Base-by-base conservation (phyloP, 1,139 yeast genomes). In the Nakaseomyces kungkrabaensis region DNA sequence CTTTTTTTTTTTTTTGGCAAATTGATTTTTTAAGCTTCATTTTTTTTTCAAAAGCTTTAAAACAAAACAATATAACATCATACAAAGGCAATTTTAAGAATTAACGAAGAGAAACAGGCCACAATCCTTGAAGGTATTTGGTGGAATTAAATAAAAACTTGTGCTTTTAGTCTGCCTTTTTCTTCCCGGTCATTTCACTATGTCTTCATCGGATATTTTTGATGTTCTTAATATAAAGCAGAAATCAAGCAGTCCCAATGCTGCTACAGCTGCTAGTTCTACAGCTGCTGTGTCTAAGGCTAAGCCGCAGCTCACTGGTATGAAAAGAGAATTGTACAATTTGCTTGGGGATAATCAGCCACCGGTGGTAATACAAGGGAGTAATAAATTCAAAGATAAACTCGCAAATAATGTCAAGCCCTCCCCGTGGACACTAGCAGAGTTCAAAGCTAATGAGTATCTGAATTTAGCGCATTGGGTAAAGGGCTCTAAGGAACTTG, bases 261-360 rank as follows among this genome's bases (percentile, higher is more conserved):
- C 60, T 56, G 53, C 57, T 3, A 37, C 54, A 51, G 41, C 59
- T 61, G 29, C 60, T 56, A 53, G 56, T 3, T 38, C 54, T 51
- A 38, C 59, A 48, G 47, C 52, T 9, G 40, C 51, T 7, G 31
- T 9, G 4, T 47, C 54, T 33, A 56, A 55, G 45, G 53, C 59
- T 45, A 60, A 67, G 38, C 72, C 73, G 4, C 75, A 76, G 54
- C 77, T 76, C 54, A 80, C 87, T 17, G 96, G 96, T 24, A 85
- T 92, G 81, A 94, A 88, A 55, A 76, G 98, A 57, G 98, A 92
- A 65, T 72, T 92, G 49, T 90, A 85, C 67, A 85, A 85, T 58
- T 73, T 94, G 52, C 72, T 94, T 41, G 98, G 99, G 1, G 92
- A 94, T 41, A 89, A 88, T 66, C 82, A 95, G 1, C 97, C 98